Conservation (phyloP, 495 filamentous ascomycete genomes). For the Daldinia vernicosa region DNA sequence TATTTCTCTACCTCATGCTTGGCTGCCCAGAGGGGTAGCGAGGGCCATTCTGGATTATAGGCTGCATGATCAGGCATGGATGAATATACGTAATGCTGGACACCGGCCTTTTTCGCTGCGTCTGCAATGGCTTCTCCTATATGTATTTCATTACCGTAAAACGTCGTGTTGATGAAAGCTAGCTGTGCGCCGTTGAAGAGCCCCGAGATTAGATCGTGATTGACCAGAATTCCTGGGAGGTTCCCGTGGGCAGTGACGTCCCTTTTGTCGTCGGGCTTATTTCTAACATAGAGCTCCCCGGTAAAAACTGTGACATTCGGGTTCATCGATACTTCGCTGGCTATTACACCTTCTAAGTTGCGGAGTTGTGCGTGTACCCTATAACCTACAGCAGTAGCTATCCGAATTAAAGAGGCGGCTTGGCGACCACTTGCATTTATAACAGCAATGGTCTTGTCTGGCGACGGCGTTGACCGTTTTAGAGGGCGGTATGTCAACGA, state of each 20-base stretch:
- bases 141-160: constrained; percentile 90
- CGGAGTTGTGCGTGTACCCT: constrained; percentile 88
- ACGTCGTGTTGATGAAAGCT: constrained; percentile 98
- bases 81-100: constrained; percentile 93
- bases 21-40: constrained; percentile 86
- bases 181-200: constrained; percentile 85
- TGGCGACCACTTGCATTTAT: constrained; percentile 94
- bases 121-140: constrained; percentile 89
- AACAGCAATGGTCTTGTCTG: constrained; percentile 83
- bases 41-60: constrained; percentile 73
- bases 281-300: constrained; percentile 76
- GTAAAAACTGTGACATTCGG: constrained; percentile 85
- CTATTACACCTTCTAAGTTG: constrained; percentile 81
- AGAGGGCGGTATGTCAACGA: constrained; percentile 59
- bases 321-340: constrained; percentile 79
- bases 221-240: constrained; percentile 61
- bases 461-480: constrained; percentile 62
- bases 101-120: constrained; percentile 83
- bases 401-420: constrained; percentile 90
- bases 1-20: constrained; percentile 95
- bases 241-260: constrained; percentile 55
- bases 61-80: constrained; percentile 95
- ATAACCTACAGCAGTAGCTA: constrained; percentile 91
- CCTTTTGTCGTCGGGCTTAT: constrained; percentile 57
- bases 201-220: constrained; percentile 70